These are phyloP conservation scores for Fusarium annulatum DNA, from an alignment of 2,329 filamentous ascomycete genomes.

Conservation along the genomic window DNA sequence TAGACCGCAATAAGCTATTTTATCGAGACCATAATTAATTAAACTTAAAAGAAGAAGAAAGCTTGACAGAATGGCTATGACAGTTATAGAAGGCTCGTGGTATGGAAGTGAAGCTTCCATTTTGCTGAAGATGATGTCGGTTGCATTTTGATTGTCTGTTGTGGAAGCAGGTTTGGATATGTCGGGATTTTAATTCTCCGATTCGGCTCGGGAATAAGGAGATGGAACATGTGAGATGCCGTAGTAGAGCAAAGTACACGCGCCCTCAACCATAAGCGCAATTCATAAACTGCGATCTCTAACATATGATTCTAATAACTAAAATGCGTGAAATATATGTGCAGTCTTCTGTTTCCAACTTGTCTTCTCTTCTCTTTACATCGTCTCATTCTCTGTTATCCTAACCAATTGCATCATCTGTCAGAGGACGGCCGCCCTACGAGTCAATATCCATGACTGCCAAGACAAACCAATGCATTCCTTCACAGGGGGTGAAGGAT, in stretches of 20 bases:
- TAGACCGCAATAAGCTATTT: conserved; percentile 74
- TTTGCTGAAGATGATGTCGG: not conserved
- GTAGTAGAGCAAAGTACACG: too few species aligned
- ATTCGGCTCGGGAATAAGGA: not conserved
- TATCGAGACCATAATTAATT: conserved; percentile 67
- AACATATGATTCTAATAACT: too few species aligned
- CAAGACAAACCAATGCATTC: not conserved
- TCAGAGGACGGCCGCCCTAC: not conserved
- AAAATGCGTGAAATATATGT: fast-evolving
- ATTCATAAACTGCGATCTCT: not conserved
- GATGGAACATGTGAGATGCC: too few species aligned
- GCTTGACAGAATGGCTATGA: conserved; percentile 68
- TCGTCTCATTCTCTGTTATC: not conserved
- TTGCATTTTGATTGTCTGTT: not conserved
- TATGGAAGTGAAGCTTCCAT: conserved; percentile 60
- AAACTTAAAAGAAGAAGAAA: conserved; percentile 73
- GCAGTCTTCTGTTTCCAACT: not conserved
- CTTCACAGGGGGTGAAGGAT: not conserved
- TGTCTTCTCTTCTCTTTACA: not conserved
- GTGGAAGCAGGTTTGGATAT: not conserved
- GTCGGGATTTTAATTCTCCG: not conserved
- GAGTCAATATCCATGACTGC: not conserved
- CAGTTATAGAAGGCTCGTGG: conserved; percentile 69
- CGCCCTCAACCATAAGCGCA: not conserved
- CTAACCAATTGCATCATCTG: not conserved